These are phyloP conservation scores for Hypericum androsaemum DNA, from an alignment of 345 rosid species.

Conservation along the genomic window DNA sequence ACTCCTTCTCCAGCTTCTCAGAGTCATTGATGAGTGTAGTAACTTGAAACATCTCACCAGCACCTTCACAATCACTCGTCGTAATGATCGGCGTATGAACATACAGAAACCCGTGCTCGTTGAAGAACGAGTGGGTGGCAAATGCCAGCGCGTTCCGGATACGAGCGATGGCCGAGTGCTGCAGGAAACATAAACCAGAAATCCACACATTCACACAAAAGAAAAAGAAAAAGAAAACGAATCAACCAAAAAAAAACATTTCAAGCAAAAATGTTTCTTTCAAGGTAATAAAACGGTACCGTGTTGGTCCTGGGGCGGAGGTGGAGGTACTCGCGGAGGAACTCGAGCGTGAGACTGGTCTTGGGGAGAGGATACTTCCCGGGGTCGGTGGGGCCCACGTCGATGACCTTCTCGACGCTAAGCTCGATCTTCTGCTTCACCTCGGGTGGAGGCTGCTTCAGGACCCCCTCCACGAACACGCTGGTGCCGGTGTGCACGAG, in stretches of 20 bases:
- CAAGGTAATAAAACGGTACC: too few relatives aligned
- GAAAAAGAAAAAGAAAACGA: too few relatives aligned
- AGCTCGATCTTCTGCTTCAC: slow-evolving; percentile 82
- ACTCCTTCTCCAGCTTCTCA: slow-evolving; percentile 65
- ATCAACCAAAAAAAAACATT: too few relatives aligned
- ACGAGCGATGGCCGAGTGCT: slow-evolving; percentile 83
- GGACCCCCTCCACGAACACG: slow-evolving; percentile 59
- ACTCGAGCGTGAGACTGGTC: slow-evolving; percentile 72
- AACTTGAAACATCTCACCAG: slow-evolving; percentile 98
- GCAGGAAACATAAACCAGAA: slow-evolving; percentile 3
- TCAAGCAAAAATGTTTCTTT: too few relatives aligned
- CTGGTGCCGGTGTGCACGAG: slow-evolving; percentile 75
- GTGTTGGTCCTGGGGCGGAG: slow-evolving; percentile 76
- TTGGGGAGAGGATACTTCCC: slow-evolving; percentile 74
- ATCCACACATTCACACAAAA: not conserved
- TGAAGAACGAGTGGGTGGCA: slow-evolving; percentile 84
- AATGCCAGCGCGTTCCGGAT: slow-evolving; percentile 78
- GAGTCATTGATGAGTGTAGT: slow-evolving; percentile 62
- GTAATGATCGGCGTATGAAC: slow-evolving; percentile 85
- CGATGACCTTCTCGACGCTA: slow-evolving; percentile 52
- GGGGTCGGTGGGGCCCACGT: slow-evolving; percentile 58
- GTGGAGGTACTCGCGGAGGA: slow-evolving; percentile 65
- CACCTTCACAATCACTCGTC: slow-evolving; percentile 94
- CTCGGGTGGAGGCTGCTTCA: slow-evolving; percentile 67
- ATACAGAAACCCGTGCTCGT: slow-evolving; percentile 57